Conservation (phyloP, 805 yeast species). For the Monosporozyma unispora region DNA sequence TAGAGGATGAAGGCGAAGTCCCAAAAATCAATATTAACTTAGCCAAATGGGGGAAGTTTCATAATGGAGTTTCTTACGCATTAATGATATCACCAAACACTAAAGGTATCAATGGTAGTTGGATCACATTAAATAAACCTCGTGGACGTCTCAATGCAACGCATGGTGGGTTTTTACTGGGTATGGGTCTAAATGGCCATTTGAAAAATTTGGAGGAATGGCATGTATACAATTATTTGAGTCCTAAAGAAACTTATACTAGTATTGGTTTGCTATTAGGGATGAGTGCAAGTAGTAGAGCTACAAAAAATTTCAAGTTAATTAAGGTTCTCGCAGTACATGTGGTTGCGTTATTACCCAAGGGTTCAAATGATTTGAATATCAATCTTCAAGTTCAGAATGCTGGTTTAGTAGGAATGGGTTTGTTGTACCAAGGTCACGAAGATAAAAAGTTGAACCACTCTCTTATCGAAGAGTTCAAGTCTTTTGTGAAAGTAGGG, state of each 20-base stretch:
- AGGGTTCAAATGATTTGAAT: constrained; percentile 82
- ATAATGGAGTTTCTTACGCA: constrained; percentile 86
- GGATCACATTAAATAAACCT: constrained; percentile 87
- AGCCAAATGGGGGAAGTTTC: constrained; percentile 79
- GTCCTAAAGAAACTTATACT: constrained; percentile 77
- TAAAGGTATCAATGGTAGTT: constrained; percentile 60
- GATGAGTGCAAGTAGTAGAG: constrained; percentile 79
- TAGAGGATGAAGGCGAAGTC: constrained; percentile 34
- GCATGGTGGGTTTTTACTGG: constrained; percentile 92
- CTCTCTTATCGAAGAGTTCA: constrained; percentile 60
- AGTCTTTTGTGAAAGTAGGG: constrained; percentile 39
- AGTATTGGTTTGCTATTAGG: constrained; percentile 86
- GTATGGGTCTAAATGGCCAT: constrained; percentile 88
- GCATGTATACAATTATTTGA: constrained; percentile 89
- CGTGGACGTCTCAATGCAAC: constrained; percentile 52
- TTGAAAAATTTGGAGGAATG: constrained; percentile 78
- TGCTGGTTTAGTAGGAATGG: constrained; percentile 87
- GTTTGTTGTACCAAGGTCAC: constrained; percentile 66
- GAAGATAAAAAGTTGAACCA: constrained; percentile 85
- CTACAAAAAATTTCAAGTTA: constrained; percentile 76
- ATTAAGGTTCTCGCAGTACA: constrained; percentile 91
- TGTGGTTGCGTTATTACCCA: constrained; percentile 82
- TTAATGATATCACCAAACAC: constrained; percentile 61
- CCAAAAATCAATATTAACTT: constrained; percentile 7
- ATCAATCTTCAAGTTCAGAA: constrained; percentile 78